phyloP scores from a whole-genome alignment of 2,329 filamentous ascomycete species.

The Colletotrichum karsti region DNA sequence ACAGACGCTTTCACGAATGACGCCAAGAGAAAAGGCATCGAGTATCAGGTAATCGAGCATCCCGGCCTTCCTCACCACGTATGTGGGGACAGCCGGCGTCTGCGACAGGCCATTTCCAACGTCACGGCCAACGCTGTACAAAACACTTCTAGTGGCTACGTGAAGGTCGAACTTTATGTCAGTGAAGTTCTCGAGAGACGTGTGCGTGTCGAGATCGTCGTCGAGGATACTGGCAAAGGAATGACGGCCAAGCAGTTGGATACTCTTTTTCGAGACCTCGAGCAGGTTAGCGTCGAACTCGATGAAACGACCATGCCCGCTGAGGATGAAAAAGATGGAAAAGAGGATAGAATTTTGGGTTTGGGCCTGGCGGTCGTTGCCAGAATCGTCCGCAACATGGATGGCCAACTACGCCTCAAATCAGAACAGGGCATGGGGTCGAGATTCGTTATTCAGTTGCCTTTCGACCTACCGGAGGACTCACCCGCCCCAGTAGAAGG shows the following conservation, averaged over 20 bases:
- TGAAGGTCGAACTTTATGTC: conserved; percentile 77
- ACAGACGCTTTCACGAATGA: conserved; percentile 79
- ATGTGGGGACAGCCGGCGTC: conserved; percentile 79
- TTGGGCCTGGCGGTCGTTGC: conserved; percentile 90
- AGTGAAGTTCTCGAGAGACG: conserved; percentile 59
- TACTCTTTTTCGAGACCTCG: conserved; percentile 65
- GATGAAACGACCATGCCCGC: conserved; percentile 35
- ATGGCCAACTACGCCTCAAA: conserved; percentile 84
- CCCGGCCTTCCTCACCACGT: conserved; percentile 76
- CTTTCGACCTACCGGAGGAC: conserved; percentile 70
- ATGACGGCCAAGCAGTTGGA: conserved; percentile 72
- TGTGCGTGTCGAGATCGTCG: conserved; percentile 76
- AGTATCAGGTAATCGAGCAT: conserved; percentile 73
- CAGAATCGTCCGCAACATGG: conserved; percentile 87
- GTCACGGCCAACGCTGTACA: conserved; percentile 87
- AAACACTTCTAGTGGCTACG: conserved; percentile 72
- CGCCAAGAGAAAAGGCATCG: conserved; percentile 77
- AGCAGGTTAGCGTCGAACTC: conserved; percentile 62
- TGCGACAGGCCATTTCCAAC: conserved; percentile 87
- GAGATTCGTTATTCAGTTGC: conserved; percentile 81
- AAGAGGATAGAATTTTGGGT: conserved; percentile 65
- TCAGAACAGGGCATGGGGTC: conserved; percentile 86
- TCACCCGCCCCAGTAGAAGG: conserved; percentile 35
- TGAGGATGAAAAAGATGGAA: conserved; percentile 36
- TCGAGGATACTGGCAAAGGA: conserved; percentile 79